Conservation (phyloP, 768 basidiomycete species). For the Agaricus blazei region DNA sequence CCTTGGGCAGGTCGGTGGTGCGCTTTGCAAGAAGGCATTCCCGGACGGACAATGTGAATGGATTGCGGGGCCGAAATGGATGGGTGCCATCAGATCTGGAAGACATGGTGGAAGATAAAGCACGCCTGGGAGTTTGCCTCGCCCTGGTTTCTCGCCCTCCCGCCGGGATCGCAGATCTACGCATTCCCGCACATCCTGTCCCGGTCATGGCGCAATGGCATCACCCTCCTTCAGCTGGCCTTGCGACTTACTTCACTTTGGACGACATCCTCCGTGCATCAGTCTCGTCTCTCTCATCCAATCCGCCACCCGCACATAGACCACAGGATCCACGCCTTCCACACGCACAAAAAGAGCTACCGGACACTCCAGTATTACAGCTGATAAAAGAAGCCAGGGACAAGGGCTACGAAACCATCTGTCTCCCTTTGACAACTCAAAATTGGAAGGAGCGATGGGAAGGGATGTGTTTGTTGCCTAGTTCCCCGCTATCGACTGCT, state of each 20-base stretch:
- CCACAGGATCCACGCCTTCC: background rate
- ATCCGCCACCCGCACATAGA: background rate
- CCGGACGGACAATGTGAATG: too few relatives aligned
- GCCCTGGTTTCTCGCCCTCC: too few relatives aligned
- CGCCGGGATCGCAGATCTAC: background rate
- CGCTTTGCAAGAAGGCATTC: too few relatives aligned
- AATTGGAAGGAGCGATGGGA: conserved; percentile 88
- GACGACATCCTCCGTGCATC: conserved; percentile 36
- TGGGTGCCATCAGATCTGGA: too few relatives aligned
- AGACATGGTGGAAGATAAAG: too few relatives aligned
- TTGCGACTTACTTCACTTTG: conserved; percentile 32
- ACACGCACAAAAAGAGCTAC: conserved; percentile 3
- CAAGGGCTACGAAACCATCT: conserved; percentile 72
- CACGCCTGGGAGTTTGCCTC: too few relatives aligned
- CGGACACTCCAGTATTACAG: conserved; percentile 46
- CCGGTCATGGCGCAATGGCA: conserved; percentile 31
- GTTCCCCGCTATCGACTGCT: conserved; percentile 18
- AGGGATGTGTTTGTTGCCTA: conserved; percentile 75
- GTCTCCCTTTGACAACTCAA: conserved; percentile 83
- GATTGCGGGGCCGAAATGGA: too few relatives aligned
- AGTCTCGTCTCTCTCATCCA: conserved; percentile 13
- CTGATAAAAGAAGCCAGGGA: conserved; percentile 46
- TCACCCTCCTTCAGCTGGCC: conserved; percentile 21
- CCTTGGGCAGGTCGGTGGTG: too few relatives aligned
- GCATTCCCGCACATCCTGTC: background rate